A percentile compares a stretch with the other conserved stretches of the same genome.
Evolutionary conservation across 768 basidiomycete species (phyloP).

Genomic region (Lactifluus pinguis): DNA sequence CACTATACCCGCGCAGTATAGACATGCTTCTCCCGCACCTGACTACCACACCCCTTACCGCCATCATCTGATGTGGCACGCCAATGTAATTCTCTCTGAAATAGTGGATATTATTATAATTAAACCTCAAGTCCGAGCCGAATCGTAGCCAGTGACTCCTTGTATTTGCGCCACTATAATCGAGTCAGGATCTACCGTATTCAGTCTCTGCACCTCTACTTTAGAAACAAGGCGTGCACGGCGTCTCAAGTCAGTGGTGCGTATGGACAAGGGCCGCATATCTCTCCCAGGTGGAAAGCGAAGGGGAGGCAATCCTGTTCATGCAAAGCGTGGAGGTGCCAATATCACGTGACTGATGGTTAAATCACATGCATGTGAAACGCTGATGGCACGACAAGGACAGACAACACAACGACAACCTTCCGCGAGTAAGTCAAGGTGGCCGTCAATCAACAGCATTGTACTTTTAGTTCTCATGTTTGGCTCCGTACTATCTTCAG

Average conservation of each 20-base stretch:
- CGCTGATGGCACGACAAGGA: not conserved
- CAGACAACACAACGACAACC: not conserved
- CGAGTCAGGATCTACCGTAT: not conserved
- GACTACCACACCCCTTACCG: constrained; percentile 16
- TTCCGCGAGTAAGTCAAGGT: not conserved
- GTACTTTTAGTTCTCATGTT: constrained; percentile 11
- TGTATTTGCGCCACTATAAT: not conserved
- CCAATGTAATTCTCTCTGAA: constrained; percentile 2
- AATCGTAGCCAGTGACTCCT: not conserved
- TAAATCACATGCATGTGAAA: constrained; percentile 7
- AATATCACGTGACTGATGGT: not conserved
- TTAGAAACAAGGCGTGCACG: not conserved
- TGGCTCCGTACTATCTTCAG: constrained; percentile 18
- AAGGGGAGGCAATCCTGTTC: not conserved
- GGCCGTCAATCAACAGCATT: not conserved
- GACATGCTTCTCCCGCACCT: constrained; percentile 17
- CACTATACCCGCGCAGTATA: constrained; percentile 11
- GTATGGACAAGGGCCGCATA: not conserved
- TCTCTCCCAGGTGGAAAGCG: not conserved
- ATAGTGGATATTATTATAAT: not conserved
- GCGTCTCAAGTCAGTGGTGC: not conserved
- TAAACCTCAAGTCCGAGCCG: not conserved
- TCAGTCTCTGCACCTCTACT: not conserved
- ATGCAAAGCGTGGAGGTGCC: not conserved
- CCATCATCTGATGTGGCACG: constrained; percentile 11